phyloP scores from a whole-genome alignment of 352 stramenopile species.

The Pythium brassicae region DNA sequence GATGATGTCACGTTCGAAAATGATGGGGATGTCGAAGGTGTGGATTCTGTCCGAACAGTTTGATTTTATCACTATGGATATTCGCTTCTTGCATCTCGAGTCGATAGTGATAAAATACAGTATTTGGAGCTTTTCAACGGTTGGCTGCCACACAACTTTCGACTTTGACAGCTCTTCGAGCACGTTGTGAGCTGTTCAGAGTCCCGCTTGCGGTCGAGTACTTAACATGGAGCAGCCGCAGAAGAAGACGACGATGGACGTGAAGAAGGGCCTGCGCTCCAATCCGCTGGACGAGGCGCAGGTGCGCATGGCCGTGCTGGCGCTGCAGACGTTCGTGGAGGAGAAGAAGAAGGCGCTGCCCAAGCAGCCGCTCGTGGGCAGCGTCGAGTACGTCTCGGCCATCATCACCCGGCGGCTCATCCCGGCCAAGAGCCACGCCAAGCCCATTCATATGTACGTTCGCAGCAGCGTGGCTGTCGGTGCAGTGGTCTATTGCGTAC shows the following conservation, averaged over 20 bases:
- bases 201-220: not conserved
- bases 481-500: too few species aligned
- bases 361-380: slow-evolving; percentile 62
- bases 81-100: too few species aligned
- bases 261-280: slow-evolving; percentile 60
- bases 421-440: slow-evolving; percentile 61
- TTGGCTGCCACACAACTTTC: too few species aligned
- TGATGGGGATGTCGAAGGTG: not conserved
- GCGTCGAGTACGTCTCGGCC: slow-evolving; percentile 52
- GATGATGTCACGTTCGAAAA: slow-evolving; percentile 11
- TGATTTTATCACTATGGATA: not conserved
- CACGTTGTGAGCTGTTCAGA: not conserved
- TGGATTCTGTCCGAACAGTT: not conserved
- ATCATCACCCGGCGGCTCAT: slow-evolving; percentile 75
- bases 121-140: too few species aligned
- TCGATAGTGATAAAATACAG: too few species aligned
- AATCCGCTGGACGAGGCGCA: slow-evolving; percentile 70
- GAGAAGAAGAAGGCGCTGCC: slow-evolving; percentile 40
- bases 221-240: slow-evolving; percentile 4
- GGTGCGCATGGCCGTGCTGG: slow-evolving; percentile 66
- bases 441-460: slow-evolving; percentile 64
- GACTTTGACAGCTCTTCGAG: too few species aligned
- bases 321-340: slow-evolving; percentile 52
- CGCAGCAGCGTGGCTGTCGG: not conserved
- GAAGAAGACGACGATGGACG: slow-evolving; percentile 12